phyloP scores from a whole-genome alignment of 179 eudicot genomes.

The Camellia oleifera region DNA sequence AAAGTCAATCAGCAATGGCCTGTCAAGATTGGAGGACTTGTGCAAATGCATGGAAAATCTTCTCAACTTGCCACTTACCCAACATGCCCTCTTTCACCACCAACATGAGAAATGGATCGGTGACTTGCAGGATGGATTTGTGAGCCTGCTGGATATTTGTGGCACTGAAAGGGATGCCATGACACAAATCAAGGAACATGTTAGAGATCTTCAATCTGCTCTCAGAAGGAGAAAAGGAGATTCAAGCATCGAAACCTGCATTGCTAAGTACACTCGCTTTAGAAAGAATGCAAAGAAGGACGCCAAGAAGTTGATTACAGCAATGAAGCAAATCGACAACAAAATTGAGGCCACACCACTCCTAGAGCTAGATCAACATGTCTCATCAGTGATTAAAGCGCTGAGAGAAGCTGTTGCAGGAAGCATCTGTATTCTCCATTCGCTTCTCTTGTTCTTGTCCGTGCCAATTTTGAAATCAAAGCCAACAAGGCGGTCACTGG shows the following conservation, averaged over 20 bases:
- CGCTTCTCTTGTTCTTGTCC: constrained; percentile 36
- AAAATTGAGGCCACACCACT: constrained; percentile 16
- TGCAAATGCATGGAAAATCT: constrained; percentile 42
- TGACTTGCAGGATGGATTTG: constrained; percentile 24
- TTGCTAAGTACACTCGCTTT: constrained; percentile 18
- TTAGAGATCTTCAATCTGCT: constrained; percentile 25
- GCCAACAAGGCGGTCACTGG: constrained; percentile 37
- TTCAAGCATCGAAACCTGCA: neutral
- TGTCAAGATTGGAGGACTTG: constrained; percentile 32
- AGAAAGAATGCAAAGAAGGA: constrained; percentile 34
- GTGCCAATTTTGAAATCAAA: constrained; percentile 25
- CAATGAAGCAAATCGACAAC: constrained; percentile 31
- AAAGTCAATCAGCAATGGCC: constrained; percentile 30
- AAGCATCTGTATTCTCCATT: constrained; percentile 27
- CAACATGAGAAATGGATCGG: constrained; percentile 24
- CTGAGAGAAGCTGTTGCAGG: constrained; percentile 28
- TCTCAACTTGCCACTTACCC: constrained; percentile 33
- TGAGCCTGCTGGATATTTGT: constrained; percentile 33
- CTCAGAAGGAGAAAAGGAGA: constrained; percentile 22
- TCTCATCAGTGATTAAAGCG: neutral
- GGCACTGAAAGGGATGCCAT: constrained; percentile 17
- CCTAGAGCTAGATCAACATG: neutral
- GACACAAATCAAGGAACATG: constrained; percentile 21
- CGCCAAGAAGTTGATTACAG: constrained; percentile 11
- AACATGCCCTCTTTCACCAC: constrained; percentile 28